Percentiles rank a stretch among this genome's conserved stretches.
Evolutionary conservation across 2,329 filamentous ascomycete species (phyloP).

Genomic region (Aureobasidium sp.): DNA sequence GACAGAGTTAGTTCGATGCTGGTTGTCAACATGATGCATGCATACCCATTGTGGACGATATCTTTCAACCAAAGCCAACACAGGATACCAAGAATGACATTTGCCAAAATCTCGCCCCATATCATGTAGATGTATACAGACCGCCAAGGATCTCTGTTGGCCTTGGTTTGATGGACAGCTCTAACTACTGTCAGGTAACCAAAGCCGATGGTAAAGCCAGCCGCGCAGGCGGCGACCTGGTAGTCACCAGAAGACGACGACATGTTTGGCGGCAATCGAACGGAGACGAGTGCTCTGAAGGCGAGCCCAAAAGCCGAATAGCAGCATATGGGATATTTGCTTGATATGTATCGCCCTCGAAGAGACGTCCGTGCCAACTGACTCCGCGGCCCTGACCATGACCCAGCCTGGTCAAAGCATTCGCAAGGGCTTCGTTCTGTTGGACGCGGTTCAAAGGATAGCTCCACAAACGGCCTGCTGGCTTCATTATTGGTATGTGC

Average conservation of each 20-base stretch:
- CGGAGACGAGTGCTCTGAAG: background rate
- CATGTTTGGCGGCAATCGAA: background rate
- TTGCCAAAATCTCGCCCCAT: conserved; percentile 36
- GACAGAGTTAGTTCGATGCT: background rate
- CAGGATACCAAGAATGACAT: conserved; percentile 35
- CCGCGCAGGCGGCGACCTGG: conserved; percentile 11
- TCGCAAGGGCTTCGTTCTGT: background rate
- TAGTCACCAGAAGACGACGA: conserved; percentile 12
- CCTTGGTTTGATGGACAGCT: conserved; percentile 28
- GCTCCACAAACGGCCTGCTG: background rate
- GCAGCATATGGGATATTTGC: background rate
- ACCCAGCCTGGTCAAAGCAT: background rate
- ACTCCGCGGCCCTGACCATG: background rate
- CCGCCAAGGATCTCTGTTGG: background rate
- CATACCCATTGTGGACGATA: background rate
- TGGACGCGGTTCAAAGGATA: background rate
- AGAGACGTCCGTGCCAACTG: background rate
- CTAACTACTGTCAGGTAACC: conserved; percentile 33
- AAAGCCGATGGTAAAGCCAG: conserved; percentile 34
- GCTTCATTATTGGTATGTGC: background rate
- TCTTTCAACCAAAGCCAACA: conserved; percentile 27
- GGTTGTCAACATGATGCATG: background rate
- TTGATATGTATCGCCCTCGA: background rate
- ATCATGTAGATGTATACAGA: conserved; percentile 33
- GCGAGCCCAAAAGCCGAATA: background rate